Percentiles rank a stretch among this genome's conserved stretches.
These are phyloP conservation scores for Limtongia smithiae DNA, from an alignment of 805 yeast genomes.

Conservation along the genomic window DNA sequence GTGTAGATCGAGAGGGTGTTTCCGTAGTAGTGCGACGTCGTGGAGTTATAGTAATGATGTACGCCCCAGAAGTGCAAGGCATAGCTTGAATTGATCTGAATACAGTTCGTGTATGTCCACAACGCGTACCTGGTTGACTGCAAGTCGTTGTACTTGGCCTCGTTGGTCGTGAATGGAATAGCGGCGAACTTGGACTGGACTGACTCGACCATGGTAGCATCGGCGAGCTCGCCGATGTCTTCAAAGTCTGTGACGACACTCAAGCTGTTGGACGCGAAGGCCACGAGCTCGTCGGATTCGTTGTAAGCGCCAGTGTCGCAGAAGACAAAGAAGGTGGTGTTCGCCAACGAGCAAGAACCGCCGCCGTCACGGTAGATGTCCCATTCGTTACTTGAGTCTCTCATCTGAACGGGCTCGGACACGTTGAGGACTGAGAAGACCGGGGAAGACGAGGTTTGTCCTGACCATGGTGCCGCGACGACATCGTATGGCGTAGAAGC, in stretches of 20 bases:
- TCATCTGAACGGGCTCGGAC: constrained; percentile 7
- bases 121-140: constrained; percentile 13
- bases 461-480: too few relatives aligned
- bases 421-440: too few relatives aligned
- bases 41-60: constrained; percentile 4
- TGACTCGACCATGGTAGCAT: constrained; percentile 3
- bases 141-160: not conserved
- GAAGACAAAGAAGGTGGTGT: constrained; percentile 22
- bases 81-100: constrained; percentile 4
- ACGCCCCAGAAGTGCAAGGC: constrained; percentile 18
- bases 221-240: constrained; percentile 3
- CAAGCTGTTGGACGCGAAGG: constrained; percentile 6
- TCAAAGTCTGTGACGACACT: constrained; percentile 11
- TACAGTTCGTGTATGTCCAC: constrained; percentile 25
- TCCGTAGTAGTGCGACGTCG: constrained; percentile 3
- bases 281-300: constrained; percentile 5
- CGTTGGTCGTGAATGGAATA: constrained; percentile 16
- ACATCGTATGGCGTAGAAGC: too few relatives aligned
- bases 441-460: too few relatives aligned
- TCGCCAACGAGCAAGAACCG: constrained; percentile 19
- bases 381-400: constrained; percentile 16
- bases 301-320: constrained; percentile 17
- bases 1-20: constrained; percentile 16
- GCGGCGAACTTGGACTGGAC: constrained; percentile 15
- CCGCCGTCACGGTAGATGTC: constrained; percentile 26